These are phyloP conservation scores for Salix exigua DNA, from an alignment of 345 rosid genomes.

Conservation along the genomic window DNA sequence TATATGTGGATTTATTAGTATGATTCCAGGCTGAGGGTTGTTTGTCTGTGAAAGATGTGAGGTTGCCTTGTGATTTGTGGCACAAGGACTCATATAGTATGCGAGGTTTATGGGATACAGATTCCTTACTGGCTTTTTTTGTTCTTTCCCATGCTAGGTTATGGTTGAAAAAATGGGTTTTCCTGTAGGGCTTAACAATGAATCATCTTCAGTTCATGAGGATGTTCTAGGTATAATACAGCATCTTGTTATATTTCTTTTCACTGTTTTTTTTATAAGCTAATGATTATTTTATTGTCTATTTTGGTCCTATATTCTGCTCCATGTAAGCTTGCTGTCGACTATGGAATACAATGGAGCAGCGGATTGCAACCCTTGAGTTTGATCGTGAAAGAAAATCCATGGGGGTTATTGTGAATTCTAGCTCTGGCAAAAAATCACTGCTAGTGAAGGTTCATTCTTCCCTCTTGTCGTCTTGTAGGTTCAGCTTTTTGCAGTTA, in stretches of 20 bases:
- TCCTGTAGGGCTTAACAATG: conserved; percentile 45
- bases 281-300: neutral
- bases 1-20: neutral
- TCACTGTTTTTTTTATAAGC: neutral
- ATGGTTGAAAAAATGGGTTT: conserved; percentile 95
- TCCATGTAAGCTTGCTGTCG: conserved; percentile 56
- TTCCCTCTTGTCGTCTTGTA: neutral
- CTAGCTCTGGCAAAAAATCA: conserved; percentile 61
- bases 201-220: conserved; percentile 33
- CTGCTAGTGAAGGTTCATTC: conserved; percentile 75
- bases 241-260: neutral
- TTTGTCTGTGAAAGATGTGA: conserved; percentile 5
- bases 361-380: conserved; percentile 89
- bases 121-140: neutral
- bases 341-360: conserved; percentile 63
- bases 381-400: conserved; percentile 90
- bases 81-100: neutral
- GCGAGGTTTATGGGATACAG: conserved; percentile 2
- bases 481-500: neutral
- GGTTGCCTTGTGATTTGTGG: neutral
- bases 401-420: conserved; percentile 93
- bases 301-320: neutral
- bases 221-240: conserved; percentile 51
- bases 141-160: conserved; percentile 46
- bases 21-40: neutral